phyloP scores from a whole-genome alignment of 345 rosid genomes.

The Citrus trifoliata region DNA sequence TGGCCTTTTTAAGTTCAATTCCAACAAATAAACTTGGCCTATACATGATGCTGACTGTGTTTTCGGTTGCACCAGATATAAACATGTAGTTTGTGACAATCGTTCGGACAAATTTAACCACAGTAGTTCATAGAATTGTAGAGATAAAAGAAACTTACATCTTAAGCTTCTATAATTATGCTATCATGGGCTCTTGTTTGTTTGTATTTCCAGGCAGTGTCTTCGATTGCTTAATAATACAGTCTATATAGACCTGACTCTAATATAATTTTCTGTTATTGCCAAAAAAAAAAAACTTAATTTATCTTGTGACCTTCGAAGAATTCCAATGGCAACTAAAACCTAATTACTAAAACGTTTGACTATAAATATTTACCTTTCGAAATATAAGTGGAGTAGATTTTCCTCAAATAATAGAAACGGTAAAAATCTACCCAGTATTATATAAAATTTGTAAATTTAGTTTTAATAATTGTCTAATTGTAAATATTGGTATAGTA shows the following conservation, averaged over 20 bases:
- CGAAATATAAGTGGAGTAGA: no score
- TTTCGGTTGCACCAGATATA: background rate
- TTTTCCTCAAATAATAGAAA: fast-evolving
- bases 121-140: background rate
- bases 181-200: background rate
- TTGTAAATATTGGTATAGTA: no score
- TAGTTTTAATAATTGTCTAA: no score
- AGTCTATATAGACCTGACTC: background rate
- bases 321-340: background rate
- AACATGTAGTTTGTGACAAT: background rate
- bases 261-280: background rate
- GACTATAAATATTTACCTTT: no score
- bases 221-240: background rate
- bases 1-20: background rate
- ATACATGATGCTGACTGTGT: no score
- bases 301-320: background rate
- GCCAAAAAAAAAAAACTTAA: no score
- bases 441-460: no score
- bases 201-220: background rate
- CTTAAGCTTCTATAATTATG: background rate
- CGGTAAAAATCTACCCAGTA: fast-evolving
- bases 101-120: background rate
- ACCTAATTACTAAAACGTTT: no score
- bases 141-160: background rate
- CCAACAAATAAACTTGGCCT: background rate